Conservation (phyloP, 1,284 basidiomycete genomes). For the Pseudozyma pruni region DNA sequence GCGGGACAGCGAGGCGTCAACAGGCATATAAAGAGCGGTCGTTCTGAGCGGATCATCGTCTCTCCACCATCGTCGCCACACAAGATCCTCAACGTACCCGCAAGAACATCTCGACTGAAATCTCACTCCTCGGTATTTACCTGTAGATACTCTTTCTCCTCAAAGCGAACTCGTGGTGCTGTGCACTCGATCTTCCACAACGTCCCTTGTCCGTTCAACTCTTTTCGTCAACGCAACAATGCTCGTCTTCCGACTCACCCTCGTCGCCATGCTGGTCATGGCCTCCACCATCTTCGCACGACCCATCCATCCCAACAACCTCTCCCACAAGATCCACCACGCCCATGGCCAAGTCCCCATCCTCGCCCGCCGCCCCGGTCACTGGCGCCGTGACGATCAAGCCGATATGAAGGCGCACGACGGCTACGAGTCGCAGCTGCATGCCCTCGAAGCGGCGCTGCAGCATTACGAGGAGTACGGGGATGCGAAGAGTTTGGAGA, state of each 20-base stretch:
- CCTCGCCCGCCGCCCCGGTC: constrained; percentile 6
- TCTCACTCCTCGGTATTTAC: no score
- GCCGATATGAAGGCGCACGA: constrained; percentile 20
- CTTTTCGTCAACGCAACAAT: background rate
- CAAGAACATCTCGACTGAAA: no score
- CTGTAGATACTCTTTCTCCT: no score
- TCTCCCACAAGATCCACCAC: background rate
- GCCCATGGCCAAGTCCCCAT: no score
- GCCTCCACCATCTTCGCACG: background rate
- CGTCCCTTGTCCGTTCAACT: background rate
- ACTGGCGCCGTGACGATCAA: constrained; percentile 8
- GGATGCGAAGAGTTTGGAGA: constrained; percentile 21
- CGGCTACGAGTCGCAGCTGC: constrained; percentile 15
- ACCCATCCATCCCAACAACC: background rate
- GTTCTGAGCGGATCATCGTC: background rate
- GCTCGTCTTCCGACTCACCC: background rate
- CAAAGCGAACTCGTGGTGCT: constrained; percentile 1
- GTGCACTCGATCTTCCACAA: background rate
- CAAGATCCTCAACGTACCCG: background rate
- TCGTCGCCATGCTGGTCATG: constrained; percentile 16
- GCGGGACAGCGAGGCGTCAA: background rate
- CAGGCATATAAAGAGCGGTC: constrained; percentile 2
- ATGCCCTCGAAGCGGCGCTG: constrained; percentile 26
- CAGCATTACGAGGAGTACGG: constrained; percentile 38
- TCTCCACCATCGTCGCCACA: background rate